Evolutionary conservation across 2,329 filamentous ascomycete genomes (phyloP), one percentile per base, ranked within the genome.

Genomic region (Paramyrothecium sp.): DNA sequence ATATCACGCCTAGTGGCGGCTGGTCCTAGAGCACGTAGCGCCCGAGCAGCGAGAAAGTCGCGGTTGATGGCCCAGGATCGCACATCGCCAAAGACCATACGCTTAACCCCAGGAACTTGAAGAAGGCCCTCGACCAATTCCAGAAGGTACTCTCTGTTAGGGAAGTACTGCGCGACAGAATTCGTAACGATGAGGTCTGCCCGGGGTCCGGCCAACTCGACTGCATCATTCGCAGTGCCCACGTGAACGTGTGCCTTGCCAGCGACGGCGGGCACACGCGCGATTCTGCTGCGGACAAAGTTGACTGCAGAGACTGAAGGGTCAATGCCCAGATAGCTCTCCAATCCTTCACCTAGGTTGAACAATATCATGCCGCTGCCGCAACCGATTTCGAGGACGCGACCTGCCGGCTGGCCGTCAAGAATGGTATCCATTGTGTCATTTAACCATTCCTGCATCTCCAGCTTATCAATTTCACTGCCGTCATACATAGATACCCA

Each of bases 371-470:
- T 63, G 19, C 61, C 61, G 12, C 56, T 50, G 19, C 61, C 61
- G 12, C 60, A 56, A 4, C 61, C 61, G 19, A 63, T 49, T 46
- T 63, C 61, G 12, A 63, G 53, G 7, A 60, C 53, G 22, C 50
- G 20, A 34, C 33, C 53, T 5, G 53, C 44, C n/a, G n/a, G 38
- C 17, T n/a, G 38, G 38, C 53, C 55, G 7, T 53, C 41, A 5
- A 19, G 50, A 17, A 60, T 50, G 16, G 54, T 23, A 13, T 54
- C 33, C n/a, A 60, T 58, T 21, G 58, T 61, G 12, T 63, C 61
- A 23, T 61, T 56, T 12, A 63, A 60, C 61, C 60, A 63, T 26
- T 62, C 61, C 12, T 60, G 49, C 61, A 63, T 63, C 38, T 61
- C 56, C 1, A 21, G 44, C n/a, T 59, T 58, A 26, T 59, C 50